These are phyloP conservation scores for Pythium folliculosum DNA, from an alignment of 352 stramenopile species.

Conservation along the genomic window DNA sequence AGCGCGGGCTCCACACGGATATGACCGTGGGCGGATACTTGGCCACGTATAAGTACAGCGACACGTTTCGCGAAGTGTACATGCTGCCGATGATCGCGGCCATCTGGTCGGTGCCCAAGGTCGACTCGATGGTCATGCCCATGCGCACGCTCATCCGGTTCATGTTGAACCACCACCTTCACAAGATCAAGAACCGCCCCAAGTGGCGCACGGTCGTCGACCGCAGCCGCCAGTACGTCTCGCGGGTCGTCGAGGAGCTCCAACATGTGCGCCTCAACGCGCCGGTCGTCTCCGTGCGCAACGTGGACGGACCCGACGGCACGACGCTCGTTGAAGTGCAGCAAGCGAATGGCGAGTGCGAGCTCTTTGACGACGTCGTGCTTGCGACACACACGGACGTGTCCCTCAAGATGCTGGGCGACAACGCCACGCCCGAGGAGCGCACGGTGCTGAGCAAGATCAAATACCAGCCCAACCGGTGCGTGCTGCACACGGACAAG, in stretches of 20 bases:
- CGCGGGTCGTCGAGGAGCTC: slow-evolving; percentile 47
- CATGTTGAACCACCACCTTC: slow-evolving; percentile 38
- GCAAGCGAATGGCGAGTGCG: slow-evolving; percentile 25
- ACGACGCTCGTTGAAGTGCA: slow-evolving; percentile 20
- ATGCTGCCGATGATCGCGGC: slow-evolving; percentile 38
- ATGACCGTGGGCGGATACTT: slow-evolving; percentile 31
- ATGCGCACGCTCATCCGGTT: slow-evolving; percentile 37
- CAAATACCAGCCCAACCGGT: slow-evolving; percentile 41
- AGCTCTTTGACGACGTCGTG: slow-evolving; percentile 48
- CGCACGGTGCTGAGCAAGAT: slow-evolving; percentile 48
- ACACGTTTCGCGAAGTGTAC: slow-evolving; percentile 36
- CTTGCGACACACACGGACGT: slow-evolving; percentile 44
- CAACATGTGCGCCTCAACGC: slow-evolving; percentile 40
- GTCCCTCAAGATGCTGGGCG: slow-evolving; percentile 26
- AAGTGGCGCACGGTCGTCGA: slow-evolving; percentile 41
- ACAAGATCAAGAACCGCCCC: slow-evolving; percentile 33
- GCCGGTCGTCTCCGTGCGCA: slow-evolving; percentile 44
- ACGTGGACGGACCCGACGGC: slow-evolving; percentile 31
- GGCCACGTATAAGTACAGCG: slow-evolving; percentile 24
- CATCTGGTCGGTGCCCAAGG: slow-evolving; percentile 33
- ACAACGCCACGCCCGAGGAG: slow-evolving; percentile 33
- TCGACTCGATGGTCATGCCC: slow-evolving; percentile 33
- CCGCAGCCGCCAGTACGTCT: slow-evolving; percentile 72
- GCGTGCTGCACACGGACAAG: slow-evolving; percentile 39
- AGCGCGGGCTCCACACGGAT: slow-evolving; percentile 17